Conservation (phyloP, 208 protist species). For the Crithidia fasciculata region DNA sequence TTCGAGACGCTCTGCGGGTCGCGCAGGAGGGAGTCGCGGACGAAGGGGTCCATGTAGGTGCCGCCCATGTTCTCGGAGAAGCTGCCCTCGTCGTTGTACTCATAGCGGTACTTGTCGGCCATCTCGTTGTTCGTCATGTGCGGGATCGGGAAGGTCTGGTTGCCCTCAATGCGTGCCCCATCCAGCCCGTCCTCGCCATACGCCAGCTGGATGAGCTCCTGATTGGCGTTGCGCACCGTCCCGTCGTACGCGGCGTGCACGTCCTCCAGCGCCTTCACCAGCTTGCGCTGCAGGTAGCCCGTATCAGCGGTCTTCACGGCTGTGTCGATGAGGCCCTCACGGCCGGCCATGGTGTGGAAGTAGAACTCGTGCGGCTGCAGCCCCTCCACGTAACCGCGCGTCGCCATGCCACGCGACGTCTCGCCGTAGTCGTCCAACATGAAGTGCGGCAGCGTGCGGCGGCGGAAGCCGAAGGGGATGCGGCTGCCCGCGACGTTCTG, state of each 20-base stretch:
- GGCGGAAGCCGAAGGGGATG: slow-evolving; percentile 98
- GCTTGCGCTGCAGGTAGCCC: slow-evolving; percentile 94
- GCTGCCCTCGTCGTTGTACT: slow-evolving; percentile 78
- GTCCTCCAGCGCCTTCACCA: slow-evolving; percentile 99
- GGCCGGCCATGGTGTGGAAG: slow-evolving; percentile 99
- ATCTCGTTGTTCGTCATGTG: slow-evolving; percentile 76
- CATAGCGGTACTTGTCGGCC: slow-evolving; percentile 68
- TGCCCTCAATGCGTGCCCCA: slow-evolving; percentile 92
- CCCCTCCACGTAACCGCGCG: slow-evolving; percentile 98
- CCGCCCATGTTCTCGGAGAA: slow-evolving; percentile 79
- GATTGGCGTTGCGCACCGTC: slow-evolving; percentile 97
- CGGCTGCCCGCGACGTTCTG: slow-evolving; percentile 99
- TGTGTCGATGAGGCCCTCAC: slow-evolving; percentile 99
- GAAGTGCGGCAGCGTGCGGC: slow-evolving; percentile 99
- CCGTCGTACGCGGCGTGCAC: slow-evolving; percentile 98
- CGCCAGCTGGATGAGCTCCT: slow-evolving; percentile 97
- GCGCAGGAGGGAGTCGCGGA: slow-evolving; percentile 86
- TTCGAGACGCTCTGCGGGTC: slow-evolving; percentile 68
- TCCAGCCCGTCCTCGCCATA: slow-evolving; percentile 99
- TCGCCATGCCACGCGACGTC: slow-evolving; percentile 98
- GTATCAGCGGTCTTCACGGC: slow-evolving; percentile 99
- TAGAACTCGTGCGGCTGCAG: slow-evolving; percentile 99
- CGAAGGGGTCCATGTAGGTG: slow-evolving; percentile 85
- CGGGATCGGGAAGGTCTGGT: slow-evolving; percentile 76
- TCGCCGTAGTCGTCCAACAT: slow-evolving; percentile 98